These are phyloP conservation scores for Saxophila tyrrhenica DNA, from an alignment of 495 filamentous ascomycete genomes.

Conservation along the genomic window DNA sequence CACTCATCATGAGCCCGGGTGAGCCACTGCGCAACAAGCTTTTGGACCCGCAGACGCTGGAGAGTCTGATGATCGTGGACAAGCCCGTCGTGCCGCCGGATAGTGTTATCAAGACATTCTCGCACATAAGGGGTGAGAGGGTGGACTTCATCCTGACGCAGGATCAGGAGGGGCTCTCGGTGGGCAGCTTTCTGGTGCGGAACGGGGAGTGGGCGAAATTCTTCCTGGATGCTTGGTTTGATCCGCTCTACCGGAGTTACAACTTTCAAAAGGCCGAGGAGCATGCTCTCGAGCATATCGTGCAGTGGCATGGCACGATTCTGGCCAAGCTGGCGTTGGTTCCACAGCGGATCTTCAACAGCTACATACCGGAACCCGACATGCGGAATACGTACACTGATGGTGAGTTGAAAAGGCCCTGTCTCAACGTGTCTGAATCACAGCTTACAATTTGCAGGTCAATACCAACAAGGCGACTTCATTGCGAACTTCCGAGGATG, in stretches of 20 bases:
- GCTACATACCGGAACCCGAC: slow-evolving; percentile 49
- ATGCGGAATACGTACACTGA: slow-evolving; percentile 23
- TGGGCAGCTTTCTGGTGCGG: slow-evolving; percentile 66
- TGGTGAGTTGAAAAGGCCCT: neutral
- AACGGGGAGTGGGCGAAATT: slow-evolving; percentile 85
- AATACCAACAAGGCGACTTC: slow-evolving; percentile 77
- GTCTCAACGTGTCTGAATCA: neutral
- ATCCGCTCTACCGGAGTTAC: slow-evolving; percentile 83
- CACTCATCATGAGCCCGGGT: slow-evolving; percentile 81
- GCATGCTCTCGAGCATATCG: slow-evolving; percentile 63
- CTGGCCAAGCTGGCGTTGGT: slow-evolving; percentile 76
- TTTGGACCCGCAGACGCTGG: slow-evolving; percentile 52
- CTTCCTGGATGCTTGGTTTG: slow-evolving; percentile 93
- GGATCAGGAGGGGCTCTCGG: slow-evolving; percentile 67
- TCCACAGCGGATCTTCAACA: slow-evolving; percentile 69
- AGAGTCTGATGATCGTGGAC: slow-evolving; percentile 73
- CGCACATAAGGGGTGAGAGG: slow-evolving; percentile 60
- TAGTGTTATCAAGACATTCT: slow-evolving; percentile 91
- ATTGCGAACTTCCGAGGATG: slow-evolving; percentile 67
- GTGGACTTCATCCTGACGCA: slow-evolving; percentile 79
- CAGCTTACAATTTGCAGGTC: slow-evolving; percentile 28
- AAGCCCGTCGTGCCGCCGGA: slow-evolving; percentile 83
- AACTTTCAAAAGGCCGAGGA: slow-evolving; percentile 91
- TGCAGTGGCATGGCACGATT: slow-evolving; percentile 90
- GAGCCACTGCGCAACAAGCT: slow-evolving; percentile 59